These are phyloP conservation scores for Monoraphidium neglectum DNA, from an alignment of 139 green algal species.

Conservation along the genomic window DNA sequence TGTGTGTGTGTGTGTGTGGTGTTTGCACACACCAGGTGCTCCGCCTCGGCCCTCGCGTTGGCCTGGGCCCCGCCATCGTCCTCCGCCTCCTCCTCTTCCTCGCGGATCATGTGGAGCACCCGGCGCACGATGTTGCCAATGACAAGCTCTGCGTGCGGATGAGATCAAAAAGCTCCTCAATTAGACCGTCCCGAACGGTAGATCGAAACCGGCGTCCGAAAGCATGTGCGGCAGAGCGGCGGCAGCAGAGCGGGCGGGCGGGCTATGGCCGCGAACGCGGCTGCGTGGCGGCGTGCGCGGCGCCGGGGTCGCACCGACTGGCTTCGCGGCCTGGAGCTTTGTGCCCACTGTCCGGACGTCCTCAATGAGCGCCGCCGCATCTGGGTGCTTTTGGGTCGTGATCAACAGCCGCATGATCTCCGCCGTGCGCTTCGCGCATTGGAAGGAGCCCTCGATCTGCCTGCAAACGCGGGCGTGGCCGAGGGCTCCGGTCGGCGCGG, in stretches of 20 bases:
- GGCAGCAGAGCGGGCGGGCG: background rate
- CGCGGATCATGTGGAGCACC: constrained; percentile 93
- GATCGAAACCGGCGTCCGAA: background rate
- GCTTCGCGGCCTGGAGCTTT: constrained; percentile 76
- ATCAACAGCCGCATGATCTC: constrained; percentile 79
- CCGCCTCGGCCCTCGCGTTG: background rate
- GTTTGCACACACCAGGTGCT: background rate
- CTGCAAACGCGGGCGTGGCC: constrained; percentile 33
- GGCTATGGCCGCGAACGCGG: too few relatives aligned
- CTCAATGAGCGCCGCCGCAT: constrained; percentile 63
- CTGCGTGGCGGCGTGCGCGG: background rate
- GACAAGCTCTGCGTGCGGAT: constrained; percentile 75
- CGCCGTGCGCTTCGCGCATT: constrained; percentile 73
- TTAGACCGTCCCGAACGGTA: background rate
- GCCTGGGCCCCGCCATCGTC: constrained; percentile 40
- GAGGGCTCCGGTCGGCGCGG: too few relatives aligned
- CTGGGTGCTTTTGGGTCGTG: constrained; percentile 58
- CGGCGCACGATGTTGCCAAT: constrained; percentile 93
- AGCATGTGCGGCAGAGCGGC: background rate
- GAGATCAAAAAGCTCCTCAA: background rate
- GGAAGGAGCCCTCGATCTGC: constrained; percentile 65
- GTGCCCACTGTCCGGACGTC: constrained; percentile 72
- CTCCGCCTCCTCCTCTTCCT: constrained; percentile 77
- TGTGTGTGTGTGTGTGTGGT: too few relatives aligned
- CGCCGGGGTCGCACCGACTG: constrained; percentile 55